Base-by-base conservation (phyloP, 2,329 filamentous ascomycete genomes). In the Lasiodiplodia hormozganensis region DNA sequence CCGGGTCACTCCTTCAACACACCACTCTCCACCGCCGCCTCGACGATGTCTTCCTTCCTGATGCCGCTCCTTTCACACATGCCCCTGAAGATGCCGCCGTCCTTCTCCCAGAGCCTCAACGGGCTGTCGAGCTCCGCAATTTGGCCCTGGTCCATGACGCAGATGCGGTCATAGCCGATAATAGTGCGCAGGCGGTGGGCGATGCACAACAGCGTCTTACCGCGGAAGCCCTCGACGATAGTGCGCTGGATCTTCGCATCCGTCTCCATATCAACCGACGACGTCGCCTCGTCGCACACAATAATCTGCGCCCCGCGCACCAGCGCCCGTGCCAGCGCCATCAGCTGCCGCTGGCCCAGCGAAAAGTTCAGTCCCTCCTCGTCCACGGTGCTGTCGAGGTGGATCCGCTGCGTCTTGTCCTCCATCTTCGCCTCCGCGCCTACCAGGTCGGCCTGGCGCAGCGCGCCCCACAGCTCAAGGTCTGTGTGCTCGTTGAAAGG, bases 311-410 rank as follows among this genome's bases (percentile, higher is more conserved):
- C 92, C 53, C 90, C 89, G 47, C 95, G 90, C 4, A 98, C 95
- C 2, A 99, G 87, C 0, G 96, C 96, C 0, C 96, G 90, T 0
- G 94, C 94, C 1, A 99, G 86, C 1, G 96, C 96, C 92, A 98
- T 97, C 60, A 98, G 88, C 80, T 98, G 96, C 3, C 96, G 89
- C 82, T 98, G 95, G 7, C 95, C 95, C 11, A 98, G 89, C 0
- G 93, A 97, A 84, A 97, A 97, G 81, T 98, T 98, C 70, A 97
- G 86, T 0, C 96, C 96, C 81, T 97, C 95, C 77, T 98, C 96
- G 74, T 97, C 94, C 2, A 98, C 95, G 2, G 88, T 76, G 18
- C 87, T 91, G 80, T 98, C 95, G 25, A 99, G 90, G 72, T 93
- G 89, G 70, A 97, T 91, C 68, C 92, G 89, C 11, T 80, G 79